Evolutionary conservation across 495 filamentous ascomycete species (phyloP), one percentile per base, ranked within the genome.

Genomic region (Tuber microsphaerosporum): DNA sequence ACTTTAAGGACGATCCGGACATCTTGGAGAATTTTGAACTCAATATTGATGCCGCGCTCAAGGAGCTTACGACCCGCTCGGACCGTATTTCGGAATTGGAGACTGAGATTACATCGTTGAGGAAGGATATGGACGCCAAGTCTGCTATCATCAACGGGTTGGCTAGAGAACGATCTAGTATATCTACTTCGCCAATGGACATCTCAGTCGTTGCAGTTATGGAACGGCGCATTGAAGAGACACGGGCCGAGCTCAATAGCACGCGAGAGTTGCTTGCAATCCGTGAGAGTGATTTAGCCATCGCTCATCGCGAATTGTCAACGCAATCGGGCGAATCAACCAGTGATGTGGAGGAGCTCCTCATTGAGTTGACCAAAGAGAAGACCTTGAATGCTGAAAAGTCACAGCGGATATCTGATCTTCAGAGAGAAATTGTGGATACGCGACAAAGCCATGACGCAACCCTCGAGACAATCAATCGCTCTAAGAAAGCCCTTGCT

Each of bases 71-170:
- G 77, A 88, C 85, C 48, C 90, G 94, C 39, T 93, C 94, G 26
- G 95, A 98, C 81, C 90, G 93, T 37, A 93, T 97, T 51, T 91
- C 94, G 81, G 90, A 94, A 71, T 86, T 99, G 16, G 95, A 99
- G 82, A 89, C 89, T 9, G 96, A 97, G 80, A 89, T 97, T 75
- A 85, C 90, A 2, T 89, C 89, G 12, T 89, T 94, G 20, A 96
- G 92, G 86, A 95, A 92, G 84, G 96, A 97, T 83, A 97, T 99
- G 92, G 96, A 99, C 77, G 89, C 88, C 74, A 98, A 98, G 87
- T 92, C 92, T 85, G 91, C 91, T 37, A 94, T 99, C 80, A 97
- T 99, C 75, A 92, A 93, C 26, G 95, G 95, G 9, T 88, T 99
- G 46, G 96, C 96, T 26, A 89, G 94, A 61, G 95, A 99, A 83